Evolutionary conservation across 2,329 filamentous ascomycete species (phyloP), one percentile per base, ranked within the genome.

Genomic region (Claviceps arundinis): DNA sequence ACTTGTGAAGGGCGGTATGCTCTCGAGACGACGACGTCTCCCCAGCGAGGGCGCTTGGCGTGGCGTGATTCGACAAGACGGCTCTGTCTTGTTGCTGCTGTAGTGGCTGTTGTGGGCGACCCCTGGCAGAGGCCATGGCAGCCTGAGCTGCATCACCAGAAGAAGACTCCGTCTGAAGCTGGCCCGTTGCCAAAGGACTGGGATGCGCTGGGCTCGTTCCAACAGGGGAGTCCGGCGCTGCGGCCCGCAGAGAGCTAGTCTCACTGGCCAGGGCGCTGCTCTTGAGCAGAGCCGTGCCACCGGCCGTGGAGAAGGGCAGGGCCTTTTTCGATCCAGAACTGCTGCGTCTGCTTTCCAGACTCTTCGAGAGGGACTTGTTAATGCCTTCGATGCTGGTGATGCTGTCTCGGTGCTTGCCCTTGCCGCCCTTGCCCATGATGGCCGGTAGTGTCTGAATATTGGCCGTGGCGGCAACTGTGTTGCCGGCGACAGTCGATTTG

Each of bases 401-500:
- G 52, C 73, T 68, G 44, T 72, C 70, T 11, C 69, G 63, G 22
- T 65, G 68, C 61, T 69, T 71, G 49, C 70, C 72, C 63, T 19
- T 19, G 40, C 30, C 30, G 30, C 40, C 40, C 41, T 75, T 77
- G 34, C 63, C 65, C 51, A 65, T 65, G 54, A 71, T 62, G 52
- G 70, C 63, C 56, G 44, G 26, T n/a, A 77, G 76, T 3, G 74
- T 72, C 57, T 76, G 76, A 60, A 82, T 79, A 55, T 80, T 89
- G 17, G 88, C 93, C 62, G 84, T 85, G 2, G 89, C 93, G 65
- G 93, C 89, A 41, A 96, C 86, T 51, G 85, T 85, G 56, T 88
- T 89, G 41, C 87, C 85, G 13, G 89, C 89, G 16, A 96, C 90
- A 0, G 93, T 97, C 57, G 85, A 90, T 67, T 95, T 95, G 41